phyloP scores from a whole-genome alignment of 176 grass and related monocot species.

The Avena sativa region DNA sequence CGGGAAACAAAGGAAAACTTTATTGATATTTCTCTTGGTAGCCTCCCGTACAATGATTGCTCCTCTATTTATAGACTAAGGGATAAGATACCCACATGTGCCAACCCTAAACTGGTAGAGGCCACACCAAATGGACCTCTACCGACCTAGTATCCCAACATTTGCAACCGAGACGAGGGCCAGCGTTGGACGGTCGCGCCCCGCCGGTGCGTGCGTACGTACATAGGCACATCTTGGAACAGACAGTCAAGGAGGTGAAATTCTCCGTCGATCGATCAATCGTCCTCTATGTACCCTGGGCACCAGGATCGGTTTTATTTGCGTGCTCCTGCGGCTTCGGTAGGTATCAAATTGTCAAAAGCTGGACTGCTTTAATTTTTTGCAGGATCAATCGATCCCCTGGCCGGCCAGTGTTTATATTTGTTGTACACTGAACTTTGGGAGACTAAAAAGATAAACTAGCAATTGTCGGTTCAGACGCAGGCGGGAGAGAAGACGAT shows the following conservation, averaged over 20 bases:
- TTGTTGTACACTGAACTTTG: not conserved
- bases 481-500: no score
- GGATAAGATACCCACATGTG: no score
- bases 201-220: not conserved
- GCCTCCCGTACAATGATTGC: no score
- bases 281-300: not conserved
- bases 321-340: not conserved
- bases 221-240: constrained; percentile 37
- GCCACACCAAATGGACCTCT: no score
- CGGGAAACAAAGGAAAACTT: no score
- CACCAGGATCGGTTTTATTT: constrained; percentile 18
- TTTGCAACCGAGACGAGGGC: not conserved
- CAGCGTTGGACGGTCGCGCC: not conserved
- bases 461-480: no score
- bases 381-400: constrained; percentile 44
- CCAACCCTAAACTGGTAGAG: no score
- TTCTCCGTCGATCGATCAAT: not conserved
- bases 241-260: constrained; percentile 20
- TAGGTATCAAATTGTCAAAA: constrained; percentile 3
- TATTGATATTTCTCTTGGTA: no score
- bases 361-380: not conserved
- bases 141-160: no score
- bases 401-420: not conserved
- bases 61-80: no score
- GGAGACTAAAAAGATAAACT: constrained; percentile 22